A percentile compares a stretch with the other conserved stretches of the same genome.
Evolutionary conservation across 148 eudicot genomes (phyloP).

Genomic region (Chenopodium album): DNA sequence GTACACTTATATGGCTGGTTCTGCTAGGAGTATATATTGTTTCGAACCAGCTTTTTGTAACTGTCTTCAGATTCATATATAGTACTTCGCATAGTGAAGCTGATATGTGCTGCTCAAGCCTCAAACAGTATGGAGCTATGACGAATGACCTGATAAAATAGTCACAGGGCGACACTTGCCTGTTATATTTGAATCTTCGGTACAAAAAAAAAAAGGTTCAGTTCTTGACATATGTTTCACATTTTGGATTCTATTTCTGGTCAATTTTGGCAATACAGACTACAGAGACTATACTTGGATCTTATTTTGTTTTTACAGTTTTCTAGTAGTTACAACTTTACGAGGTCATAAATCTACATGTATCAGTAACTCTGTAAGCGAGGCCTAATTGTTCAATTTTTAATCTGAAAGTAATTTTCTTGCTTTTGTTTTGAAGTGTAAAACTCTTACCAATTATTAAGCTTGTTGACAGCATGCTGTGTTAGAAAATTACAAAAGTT

Average conservation of each 20-base stretch:
- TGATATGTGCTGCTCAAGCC: too few species aligned
- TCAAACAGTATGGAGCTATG: too few species aligned
- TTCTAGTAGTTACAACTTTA: not conserved
- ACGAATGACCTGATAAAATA: too few species aligned
- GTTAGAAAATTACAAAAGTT: not conserved
- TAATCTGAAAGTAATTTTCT: not conserved
- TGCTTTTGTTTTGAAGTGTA: not conserved
- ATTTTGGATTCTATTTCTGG: not conserved
- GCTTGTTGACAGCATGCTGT: conserved; percentile 10
- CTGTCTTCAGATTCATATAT: too few species aligned
- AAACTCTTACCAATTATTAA: not conserved
- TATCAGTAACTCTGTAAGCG: too few species aligned
- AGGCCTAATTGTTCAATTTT: too few species aligned
- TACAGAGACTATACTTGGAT: not conserved
- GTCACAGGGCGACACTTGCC: too few species aligned
- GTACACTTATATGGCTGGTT: too few species aligned
- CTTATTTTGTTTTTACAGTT: not conserved
- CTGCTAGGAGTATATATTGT: too few species aligned
- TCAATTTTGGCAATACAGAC: not conserved
- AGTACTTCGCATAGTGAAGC: too few species aligned
- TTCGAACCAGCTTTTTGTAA: too few species aligned
- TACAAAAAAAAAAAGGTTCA: not conserved
- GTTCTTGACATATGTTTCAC: not conserved
- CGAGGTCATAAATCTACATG: not conserved
- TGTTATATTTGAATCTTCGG: too few species aligned